Percentiles rank a stretch among this genome's conserved stretches.
Evolutionary conservation across 352 stramenopile species (phyloP).

Genomic region (Pythium rishiriense): DNA sequence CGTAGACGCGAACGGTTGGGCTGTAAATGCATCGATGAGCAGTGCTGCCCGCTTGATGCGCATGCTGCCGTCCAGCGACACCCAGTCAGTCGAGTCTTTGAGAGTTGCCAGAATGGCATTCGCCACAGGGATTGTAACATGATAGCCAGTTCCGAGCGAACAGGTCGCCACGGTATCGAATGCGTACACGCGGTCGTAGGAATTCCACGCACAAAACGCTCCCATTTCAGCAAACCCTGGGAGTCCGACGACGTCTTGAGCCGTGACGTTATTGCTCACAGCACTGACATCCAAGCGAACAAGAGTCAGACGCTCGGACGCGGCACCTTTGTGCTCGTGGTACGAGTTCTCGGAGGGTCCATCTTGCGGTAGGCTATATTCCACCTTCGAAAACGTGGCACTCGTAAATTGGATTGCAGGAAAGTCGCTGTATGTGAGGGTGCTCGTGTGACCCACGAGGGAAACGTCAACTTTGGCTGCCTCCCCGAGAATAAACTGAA

Average conservation of each 20-base stretch:
- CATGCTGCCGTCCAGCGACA: conserved; percentile 20
- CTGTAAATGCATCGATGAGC: conserved; percentile 52
- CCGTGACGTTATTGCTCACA: neutral
- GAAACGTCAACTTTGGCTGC: conserved; percentile 20
- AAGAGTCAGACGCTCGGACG: conserved; percentile 42
- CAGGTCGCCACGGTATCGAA: conserved; percentile 20
- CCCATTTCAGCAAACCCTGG: conserved; percentile 45
- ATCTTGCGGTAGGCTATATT: conserved; percentile 27
- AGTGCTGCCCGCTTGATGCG: conserved; percentile 34
- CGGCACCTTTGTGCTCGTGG: conserved; percentile 32
- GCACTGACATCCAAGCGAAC: conserved; percentile 34
- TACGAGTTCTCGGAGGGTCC: conserved; percentile 9
- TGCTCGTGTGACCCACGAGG: neutral
- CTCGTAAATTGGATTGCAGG: conserved; percentile 55
- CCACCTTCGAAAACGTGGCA: conserved; percentile 31
- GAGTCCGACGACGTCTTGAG: conserved; percentile 1
- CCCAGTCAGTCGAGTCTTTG: conserved; percentile 2
- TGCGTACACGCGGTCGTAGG: conserved; percentile 19
- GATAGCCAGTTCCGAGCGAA: conserved; percentile 3
- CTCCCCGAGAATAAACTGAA: conserved; percentile 36
- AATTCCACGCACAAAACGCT: conserved; percentile 40
- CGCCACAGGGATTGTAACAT: neutral
- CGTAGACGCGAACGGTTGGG: conserved; percentile 39
- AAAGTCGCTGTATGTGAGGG: conserved; percentile 9
- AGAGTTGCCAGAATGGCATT: conserved; percentile 9